Conservation (phyloP, 306 rosid species). For the Astragalus glycyphyllos region DNA sequence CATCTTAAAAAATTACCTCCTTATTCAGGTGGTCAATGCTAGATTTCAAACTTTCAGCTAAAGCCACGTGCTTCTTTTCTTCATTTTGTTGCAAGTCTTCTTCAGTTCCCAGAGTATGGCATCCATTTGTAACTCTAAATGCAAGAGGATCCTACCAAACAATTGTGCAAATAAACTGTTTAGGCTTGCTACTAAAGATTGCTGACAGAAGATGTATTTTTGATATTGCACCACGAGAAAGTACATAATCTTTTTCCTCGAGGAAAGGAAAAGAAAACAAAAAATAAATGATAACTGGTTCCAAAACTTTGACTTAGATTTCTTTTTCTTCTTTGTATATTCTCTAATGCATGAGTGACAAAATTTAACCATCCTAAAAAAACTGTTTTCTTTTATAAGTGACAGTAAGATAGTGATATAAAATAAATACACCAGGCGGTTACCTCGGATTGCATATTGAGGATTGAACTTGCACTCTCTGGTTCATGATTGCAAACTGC, state of each 20-base stretch:
- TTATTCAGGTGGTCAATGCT: slow-evolving; percentile 77
- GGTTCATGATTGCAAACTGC: slow-evolving; percentile 48
- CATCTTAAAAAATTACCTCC: slow-evolving; percentile 61
- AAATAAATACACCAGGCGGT: slow-evolving; percentile 7
- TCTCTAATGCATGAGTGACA: too few relatives aligned
- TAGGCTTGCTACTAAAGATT: slow-evolving; percentile 34
- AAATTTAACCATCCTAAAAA: slow-evolving; percentile 35
- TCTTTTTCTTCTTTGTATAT: too few relatives aligned
- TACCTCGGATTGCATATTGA: slow-evolving; percentile 61
- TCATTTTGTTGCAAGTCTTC: slow-evolving; percentile 52
- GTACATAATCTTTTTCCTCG: too few relatives aligned
- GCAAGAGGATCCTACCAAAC: slow-evolving; percentile 63
- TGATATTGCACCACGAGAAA: slow-evolving; percentile 21
- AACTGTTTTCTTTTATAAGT: slow-evolving; percentile 24
- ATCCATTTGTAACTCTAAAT: slow-evolving; percentile 49
- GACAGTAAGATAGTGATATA: slow-evolving; percentile 28
- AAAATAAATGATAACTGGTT: too few relatives aligned
- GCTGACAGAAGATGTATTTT: slow-evolving; percentile 27
- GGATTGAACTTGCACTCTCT: slow-evolving; percentile 45
- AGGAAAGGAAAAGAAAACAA: too few relatives aligned
- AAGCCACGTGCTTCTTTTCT: slow-evolving; percentile 62
- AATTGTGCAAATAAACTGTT: slow-evolving; percentile 39
- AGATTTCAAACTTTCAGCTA: slow-evolving; percentile 69
- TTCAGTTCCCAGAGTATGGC: slow-evolving; percentile 50
- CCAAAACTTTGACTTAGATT: too few relatives aligned